A percentile compares a stretch with the other conserved stretches of the same genome.
These are phyloP conservation scores for Populus hybrid DNA, from an alignment of 441 rosid genomes.

Conservation along the genomic window DNA sequence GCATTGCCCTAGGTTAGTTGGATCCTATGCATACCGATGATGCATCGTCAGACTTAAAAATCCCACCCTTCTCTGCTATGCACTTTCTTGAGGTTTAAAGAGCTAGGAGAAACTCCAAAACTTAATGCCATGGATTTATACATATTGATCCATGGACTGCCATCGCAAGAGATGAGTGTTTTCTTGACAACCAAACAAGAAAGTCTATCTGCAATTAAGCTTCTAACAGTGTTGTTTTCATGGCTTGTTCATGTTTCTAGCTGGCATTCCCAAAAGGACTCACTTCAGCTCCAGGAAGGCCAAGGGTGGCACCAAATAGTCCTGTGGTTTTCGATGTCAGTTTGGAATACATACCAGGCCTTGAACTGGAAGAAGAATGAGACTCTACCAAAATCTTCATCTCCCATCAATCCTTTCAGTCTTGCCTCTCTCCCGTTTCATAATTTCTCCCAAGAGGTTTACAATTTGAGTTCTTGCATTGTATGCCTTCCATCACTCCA, in stretches of 20 bases:
- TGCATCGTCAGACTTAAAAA: no score
- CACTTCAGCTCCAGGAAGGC: slow-evolving; percentile 90
- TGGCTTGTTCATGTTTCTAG: slow-evolving; percentile 31
- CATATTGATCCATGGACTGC: no score
- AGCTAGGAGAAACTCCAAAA: no score
- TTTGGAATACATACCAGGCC: slow-evolving; percentile 3
- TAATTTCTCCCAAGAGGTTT: background rate
- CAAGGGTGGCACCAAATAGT: slow-evolving; percentile 88
- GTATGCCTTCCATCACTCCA: background rate
- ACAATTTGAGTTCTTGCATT: background rate
- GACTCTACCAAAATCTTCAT: background rate
- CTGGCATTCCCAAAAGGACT: slow-evolving; percentile 93
- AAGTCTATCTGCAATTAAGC: background rate
- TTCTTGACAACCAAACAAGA: background rate
- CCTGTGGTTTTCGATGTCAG: slow-evolving; percentile 36
- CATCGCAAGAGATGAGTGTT: background rate
- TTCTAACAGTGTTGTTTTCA: slow-evolving; percentile 6
- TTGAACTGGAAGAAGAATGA: slow-evolving; percentile 62
- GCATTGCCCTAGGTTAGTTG: background rate
- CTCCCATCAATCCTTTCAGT: background rate
- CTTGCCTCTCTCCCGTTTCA: background rate
- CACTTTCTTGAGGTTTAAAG: no score
- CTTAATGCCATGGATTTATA: no score
- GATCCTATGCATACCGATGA: no score
- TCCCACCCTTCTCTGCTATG: no score